These are phyloP conservation scores for Olyra latifolia DNA, from an alignment of 176 grass and related monocot species.

Conservation along the genomic window DNA sequence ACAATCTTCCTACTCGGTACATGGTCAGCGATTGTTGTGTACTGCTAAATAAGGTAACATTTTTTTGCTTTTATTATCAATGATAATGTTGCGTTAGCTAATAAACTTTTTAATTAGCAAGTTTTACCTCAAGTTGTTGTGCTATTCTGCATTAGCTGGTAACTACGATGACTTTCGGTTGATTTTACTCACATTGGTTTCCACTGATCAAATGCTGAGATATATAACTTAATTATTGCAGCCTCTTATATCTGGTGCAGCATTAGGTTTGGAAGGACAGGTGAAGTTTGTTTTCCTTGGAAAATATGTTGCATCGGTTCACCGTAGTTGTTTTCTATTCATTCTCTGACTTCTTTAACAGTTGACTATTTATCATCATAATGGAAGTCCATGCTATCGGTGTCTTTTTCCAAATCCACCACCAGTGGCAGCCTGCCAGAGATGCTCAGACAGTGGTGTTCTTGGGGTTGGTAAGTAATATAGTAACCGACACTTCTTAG, in stretches of 20 bases:
- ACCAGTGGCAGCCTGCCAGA: slow-evolving; percentile 79
- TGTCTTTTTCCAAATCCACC: slow-evolving; percentile 94
- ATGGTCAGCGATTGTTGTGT: slow-evolving; percentile 98
- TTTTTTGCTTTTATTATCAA: neutral
- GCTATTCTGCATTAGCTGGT: neutral
- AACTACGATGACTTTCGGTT: neutral
- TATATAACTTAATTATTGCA: slow-evolving; percentile 43
- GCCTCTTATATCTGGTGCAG: slow-evolving; percentile 90
- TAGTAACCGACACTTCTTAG: slow-evolving; percentile 19
- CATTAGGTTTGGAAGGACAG: slow-evolving; percentile 96
- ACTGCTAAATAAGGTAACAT: slow-evolving; percentile 73
- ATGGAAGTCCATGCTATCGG: slow-evolving; percentile 92
- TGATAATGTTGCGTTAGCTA: neutral
- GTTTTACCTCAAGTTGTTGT: neutral
- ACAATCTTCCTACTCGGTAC: slow-evolving; percentile 91
- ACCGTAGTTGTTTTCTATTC: slow-evolving; percentile 23
- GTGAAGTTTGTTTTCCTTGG: slow-evolving; percentile 32
- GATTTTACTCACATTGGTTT: neutral
- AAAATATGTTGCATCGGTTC: slow-evolving; percentile 21
- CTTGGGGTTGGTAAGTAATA: slow-evolving; percentile 80
- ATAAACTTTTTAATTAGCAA: neutral
- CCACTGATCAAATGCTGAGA: neutral
- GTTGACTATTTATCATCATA: slow-evolving; percentile 93
- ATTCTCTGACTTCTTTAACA: slow-evolving; percentile 43
- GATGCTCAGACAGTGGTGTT: slow-evolving; percentile 92